Evolutionary conservation across 495 filamentous ascomycete genomes (phyloP), one percentile per base, ranked within the genome.

Genomic region (Penicillium subrubescens): DNA sequence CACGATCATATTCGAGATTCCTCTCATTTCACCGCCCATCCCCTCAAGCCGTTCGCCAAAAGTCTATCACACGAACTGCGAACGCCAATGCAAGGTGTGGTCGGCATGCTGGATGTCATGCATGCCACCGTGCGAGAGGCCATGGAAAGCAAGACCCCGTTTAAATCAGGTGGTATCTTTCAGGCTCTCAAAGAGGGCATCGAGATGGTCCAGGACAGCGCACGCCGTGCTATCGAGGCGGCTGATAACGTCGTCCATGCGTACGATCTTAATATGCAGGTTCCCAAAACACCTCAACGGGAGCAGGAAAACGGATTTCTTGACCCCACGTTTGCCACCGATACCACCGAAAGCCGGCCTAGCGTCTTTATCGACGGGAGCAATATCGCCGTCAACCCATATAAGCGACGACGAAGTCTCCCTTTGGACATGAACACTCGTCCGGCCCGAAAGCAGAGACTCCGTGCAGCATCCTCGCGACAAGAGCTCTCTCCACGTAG

Each of bases 101-200:
- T 94, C 7, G 91, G 91, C 6, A 93, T 93, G 90, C 77, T 94
- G 33, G 91, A 94, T 78, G 88, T 94, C 52, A 93, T 94, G 90
- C 88, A 92, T 70, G 88, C 89, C 11, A 92, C 88, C 2, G 88
- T 93, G 8, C 80, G 90, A 35, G 90, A 94, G 68, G 88, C 88
- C 6, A 83, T 88, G 31, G 84, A 87, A 63, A 79, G 75, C 41
- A 82, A 84, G 68, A 78, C 77, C 6, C 82, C 84, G 53, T 67
- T 82, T 15, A 78, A 77, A 50, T 75, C 85, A 6, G 79, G 82
- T 21, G 74, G 76, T 33, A 78, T 92, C 29, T 87, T 93, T 57
- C 80, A 87, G 64, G 79, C 83, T 44, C 78, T 94, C 44, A 90
- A 87, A 69, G 85, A 87, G 61, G 90, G 89, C 64, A 92, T 94